Evolutionary conservation across 805 yeast genomes (phyloP), one percentile per base, ranked within the genome.

Genomic region (Lipomyces starkeyi): DNA sequence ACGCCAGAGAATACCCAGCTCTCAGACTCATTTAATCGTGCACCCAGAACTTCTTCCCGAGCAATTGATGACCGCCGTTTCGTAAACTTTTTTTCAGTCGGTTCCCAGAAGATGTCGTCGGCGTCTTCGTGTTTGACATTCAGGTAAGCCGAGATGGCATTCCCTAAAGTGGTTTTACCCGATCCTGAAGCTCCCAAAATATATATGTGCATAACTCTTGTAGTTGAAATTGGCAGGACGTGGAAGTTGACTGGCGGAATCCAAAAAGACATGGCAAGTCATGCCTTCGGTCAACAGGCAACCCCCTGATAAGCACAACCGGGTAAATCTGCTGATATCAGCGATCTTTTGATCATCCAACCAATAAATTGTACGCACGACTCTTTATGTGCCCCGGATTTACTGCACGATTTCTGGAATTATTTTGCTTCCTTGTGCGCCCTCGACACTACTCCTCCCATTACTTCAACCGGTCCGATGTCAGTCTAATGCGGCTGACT

Each of bases 81-180:
- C 52, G 59, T 57, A 37, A 57, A 57, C 27, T n/a, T 57, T 20
- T 32, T n/a, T 11, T 29, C 59, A 14, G 58, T 54, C 58, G 58
- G 58, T 17, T 54, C 58, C 59, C 59, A 57, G 27, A 27, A 57
- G 59, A 57, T 57, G 20, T 57, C 59, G 47, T 57, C 59, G 25
- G 59, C 29, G n/a, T 57, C 59, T 27, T 37, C 59, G 11, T 57
- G 59, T 53, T 57, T 57, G 47, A 57, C 52, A 37, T 32, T 57
- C 47, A 57, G 27, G 27, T 37, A 37, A 32, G 40, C 47, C 11
- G 59, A 32, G 27, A 57, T 6, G 3, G 49, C 56, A 53, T 53
- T 57, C 27, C 59, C 59, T 32, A 57, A 13, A 6, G 59, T 57
- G 29, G 56, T 57, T n/a, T 57, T 57, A 2, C 59, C 59, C 22